Conservation (phyloP, 2,329 filamentous ascomycete genomes). For the Colletotrichum falcatum region DNA sequence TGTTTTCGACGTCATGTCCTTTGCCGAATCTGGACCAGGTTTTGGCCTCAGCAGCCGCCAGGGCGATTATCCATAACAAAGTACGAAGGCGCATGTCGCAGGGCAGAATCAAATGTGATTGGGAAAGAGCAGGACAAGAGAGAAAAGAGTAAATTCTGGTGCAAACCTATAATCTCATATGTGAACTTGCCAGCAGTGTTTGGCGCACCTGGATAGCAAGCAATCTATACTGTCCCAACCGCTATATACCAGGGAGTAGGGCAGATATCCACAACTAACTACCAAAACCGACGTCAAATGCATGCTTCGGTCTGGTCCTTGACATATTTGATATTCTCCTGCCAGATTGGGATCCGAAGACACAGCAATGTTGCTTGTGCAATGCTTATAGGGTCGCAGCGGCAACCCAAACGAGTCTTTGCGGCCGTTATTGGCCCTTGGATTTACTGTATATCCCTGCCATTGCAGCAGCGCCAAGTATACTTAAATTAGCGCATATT, state of each 20-base stretch:
- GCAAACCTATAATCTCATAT: neutral
- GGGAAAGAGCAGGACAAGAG: neutral
- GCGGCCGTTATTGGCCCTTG: neutral
- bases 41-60: neutral
- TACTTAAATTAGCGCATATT: slow-evolving; percentile 24
- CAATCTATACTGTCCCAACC: neutral
- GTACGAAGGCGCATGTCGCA: slow-evolving; percentile 3
- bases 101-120: neutral
- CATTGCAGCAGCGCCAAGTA: slow-evolving; percentile 4
- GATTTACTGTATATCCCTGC: slow-evolving; percentile 3
- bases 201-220: slow-evolving; percentile 29
- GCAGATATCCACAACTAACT: neutral
- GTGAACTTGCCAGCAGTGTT: neutral
- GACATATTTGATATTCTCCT: slow-evolving; percentile 4
- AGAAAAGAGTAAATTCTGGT: neutral
- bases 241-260: neutral
- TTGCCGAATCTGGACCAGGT: neutral
- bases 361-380: neutral
- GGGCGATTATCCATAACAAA: neutral
- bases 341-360: neutral
- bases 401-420: neutral
- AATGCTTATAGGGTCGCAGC: neutral
- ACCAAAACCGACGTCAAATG: slow-evolving; percentile 4
- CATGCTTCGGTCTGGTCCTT: neutral
- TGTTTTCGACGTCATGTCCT: neutral